Conservation (phyloP, 2,329 filamentous ascomycete genomes). For the Pseudogymnoascus verrucosus region DNA sequence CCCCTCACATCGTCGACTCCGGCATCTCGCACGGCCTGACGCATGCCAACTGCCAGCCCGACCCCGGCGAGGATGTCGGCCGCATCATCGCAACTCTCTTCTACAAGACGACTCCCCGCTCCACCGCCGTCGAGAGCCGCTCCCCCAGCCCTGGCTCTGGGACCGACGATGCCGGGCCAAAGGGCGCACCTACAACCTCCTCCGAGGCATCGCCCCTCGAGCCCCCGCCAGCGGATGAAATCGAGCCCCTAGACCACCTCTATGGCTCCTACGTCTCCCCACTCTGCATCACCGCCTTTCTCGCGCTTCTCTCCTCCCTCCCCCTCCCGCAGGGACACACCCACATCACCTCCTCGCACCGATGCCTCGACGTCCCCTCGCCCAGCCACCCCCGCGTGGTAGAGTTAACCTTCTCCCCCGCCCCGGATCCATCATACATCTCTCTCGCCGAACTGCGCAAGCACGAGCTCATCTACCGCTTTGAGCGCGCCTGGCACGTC, state of each 20-base stretch:
- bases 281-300: conserved; percentile 56
- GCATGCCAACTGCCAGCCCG: conserved; percentile 54
- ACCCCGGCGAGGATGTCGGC: conserved; percentile 39
- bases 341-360: conserved; percentile 52
- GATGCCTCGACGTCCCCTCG: conserved; percentile 48
- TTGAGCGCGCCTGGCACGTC: conserved; percentile 83
- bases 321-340: conserved; percentile 42
- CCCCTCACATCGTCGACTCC: conserved; percentile 50
- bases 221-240: conserved; percentile 43
- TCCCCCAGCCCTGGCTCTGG: conserved; percentile 25
- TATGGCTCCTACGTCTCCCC: conserved; percentile 60
- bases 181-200: conserved; percentile 50
- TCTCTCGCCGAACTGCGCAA: conserved; percentile 63
- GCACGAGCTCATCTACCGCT: conserved; percentile 73
- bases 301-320: conserved; percentile 57
- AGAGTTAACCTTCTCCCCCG: conserved; percentile 56
- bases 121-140: conserved; percentile 15
- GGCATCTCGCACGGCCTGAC: conserved; percentile 55
- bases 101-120: conserved; percentile 43
- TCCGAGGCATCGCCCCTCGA: conserved; percentile 53
- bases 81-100: conserved; percentile 55
- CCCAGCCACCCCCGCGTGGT: conserved; percentile 54
- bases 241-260: conserved; percentile 54
- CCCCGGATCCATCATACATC: conserved; percentile 54
- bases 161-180: conserved; percentile 26